A percentile compares a stretch with the other conserved stretches of the same genome.
phyloP scores from a whole-genome alignment of 2,329 filamentous ascomycete species.

The Trichoderma endophyticum region DNA sequence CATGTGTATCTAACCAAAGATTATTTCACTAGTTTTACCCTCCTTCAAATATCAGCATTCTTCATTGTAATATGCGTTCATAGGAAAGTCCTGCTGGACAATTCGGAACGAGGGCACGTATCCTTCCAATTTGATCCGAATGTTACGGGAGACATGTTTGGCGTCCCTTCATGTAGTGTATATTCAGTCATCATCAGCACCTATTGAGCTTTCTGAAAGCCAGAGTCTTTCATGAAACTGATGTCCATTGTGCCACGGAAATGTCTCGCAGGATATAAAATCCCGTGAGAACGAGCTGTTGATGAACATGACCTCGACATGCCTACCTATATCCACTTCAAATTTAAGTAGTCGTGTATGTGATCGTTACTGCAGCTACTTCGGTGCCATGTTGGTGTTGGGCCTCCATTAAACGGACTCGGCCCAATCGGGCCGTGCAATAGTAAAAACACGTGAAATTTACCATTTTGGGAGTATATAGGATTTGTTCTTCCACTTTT shows the following conservation, averaged over 20 bases:
- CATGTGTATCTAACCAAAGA: background rate
- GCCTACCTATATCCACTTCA: background rate
- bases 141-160: background rate
- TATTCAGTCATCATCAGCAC: background rate
- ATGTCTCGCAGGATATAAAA: background rate
- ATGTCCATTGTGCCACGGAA: background rate
- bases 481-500: background rate
- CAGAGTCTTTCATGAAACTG: background rate
- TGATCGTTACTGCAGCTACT: background rate
- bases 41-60: too few species aligned
- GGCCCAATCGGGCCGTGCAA: background rate
- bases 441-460: background rate
- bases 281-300: background rate
- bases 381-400: background rate
- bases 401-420: background rate
- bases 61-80: too few species aligned
- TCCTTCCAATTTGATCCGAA: background rate
- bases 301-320: background rate
- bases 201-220: background rate
- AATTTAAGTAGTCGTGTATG: background rate
- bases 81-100: background rate
- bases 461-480: background rate
- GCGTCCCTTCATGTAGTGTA: background rate
- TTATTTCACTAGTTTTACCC: background rate
- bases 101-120: background rate